phyloP scores from a whole-genome alignment of 2,329 filamentous ascomycete genomes.

The Ophiosphaerella korrae region DNA sequence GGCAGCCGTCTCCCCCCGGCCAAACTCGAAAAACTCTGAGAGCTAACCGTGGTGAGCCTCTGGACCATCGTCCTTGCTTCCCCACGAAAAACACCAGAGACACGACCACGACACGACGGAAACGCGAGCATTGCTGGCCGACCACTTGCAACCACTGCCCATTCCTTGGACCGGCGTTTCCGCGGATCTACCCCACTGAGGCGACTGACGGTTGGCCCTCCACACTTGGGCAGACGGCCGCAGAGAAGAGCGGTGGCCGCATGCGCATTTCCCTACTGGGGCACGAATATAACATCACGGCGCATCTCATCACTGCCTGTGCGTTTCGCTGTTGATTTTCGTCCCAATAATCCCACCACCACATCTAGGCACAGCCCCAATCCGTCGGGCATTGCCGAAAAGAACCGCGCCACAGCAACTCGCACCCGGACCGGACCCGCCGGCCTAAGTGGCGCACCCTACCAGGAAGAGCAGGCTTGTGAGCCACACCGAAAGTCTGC shows the following conservation, averaged over 20 bases:
- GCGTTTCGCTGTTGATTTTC: slow-evolving; percentile 34
- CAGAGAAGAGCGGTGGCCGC: slow-evolving; percentile 31
- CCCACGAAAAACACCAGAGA: not conserved
- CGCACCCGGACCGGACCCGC: slow-evolving; percentile 35
- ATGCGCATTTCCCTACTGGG: slow-evolving; percentile 22
- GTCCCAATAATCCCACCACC: slow-evolving; percentile 15
- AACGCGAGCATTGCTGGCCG: too few relatives aligned
- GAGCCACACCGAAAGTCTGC: slow-evolving; percentile 39
- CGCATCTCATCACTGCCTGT: slow-evolving; percentile 27
- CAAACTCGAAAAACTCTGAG: slow-evolving; percentile 29
- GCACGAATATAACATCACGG: slow-evolving; percentile 35
- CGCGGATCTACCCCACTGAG: slow-evolving; percentile 38
- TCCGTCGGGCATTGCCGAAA: slow-evolving; percentile 33
- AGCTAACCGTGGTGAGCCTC: slow-evolving; percentile 29
- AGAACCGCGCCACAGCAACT: slow-evolving; percentile 27
- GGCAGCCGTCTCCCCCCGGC: slow-evolving; percentile 25
- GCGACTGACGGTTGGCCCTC: slow-evolving; percentile 35
- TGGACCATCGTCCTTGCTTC: slow-evolving; percentile 15
- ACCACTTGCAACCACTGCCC: too few relatives aligned
- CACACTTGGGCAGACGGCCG: slow-evolving; percentile 35
- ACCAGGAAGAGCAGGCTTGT: slow-evolving; percentile 24
- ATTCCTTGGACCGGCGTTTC: slow-evolving; percentile 27
- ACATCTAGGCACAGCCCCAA: slow-evolving; percentile 41
- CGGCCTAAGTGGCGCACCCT: slow-evolving; percentile 30
- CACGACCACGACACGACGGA: too few relatives aligned